Evolutionary conservation across 805 yeast species (phyloP), one percentile per base, ranked within the genome.

Genomic region (Candida ascalaphidarum): DNA sequence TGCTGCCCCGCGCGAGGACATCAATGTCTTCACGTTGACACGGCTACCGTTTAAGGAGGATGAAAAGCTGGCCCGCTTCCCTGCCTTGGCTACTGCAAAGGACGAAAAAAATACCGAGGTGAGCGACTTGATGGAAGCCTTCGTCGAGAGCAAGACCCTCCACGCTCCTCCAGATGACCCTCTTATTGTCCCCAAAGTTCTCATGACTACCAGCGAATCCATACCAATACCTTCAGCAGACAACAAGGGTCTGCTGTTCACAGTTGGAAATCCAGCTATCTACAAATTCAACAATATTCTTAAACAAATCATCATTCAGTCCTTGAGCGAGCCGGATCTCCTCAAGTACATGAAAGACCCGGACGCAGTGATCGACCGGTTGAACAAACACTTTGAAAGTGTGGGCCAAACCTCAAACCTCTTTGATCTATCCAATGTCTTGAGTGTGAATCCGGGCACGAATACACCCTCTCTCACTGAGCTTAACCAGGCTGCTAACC

Each of bases 1-100:
- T 0, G 46, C n/a, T n/a, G n/a, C n/a, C n/a, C n/a, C n/a, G n/a
- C 35, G 14, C 31, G 27, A 21, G 26, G 39, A 21, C 31, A 35
- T 46, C 12, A 58, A 68, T 33, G 63, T 66, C 0, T 62, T 83
- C 30, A 52, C 68, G 1, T 46, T 77, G 37, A 64, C 65, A 9
- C 57, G 77, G 25, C 46, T 85, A 9, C 92, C 95, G 2, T 82
- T 71, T 49, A 67, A 69, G 23, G 94, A 83, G 37, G 95, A 86
- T 48, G 80, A 75, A 36, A 71, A 72, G 39, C 59, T 74, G 11
- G 73, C 86, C 3, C 62, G 61, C 14, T 71, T 80, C 39, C 60
- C 63, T 1, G 20, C 23, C 7, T 41, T 60, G 17, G 30, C 48
- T 2, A 33, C 29, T 7, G 15, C 35, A 7, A 18, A 11, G 11